phyloP scores from a whole-genome alignment of 2,329 filamentous ascomycete species.

The Alternaria infectoria region DNA sequence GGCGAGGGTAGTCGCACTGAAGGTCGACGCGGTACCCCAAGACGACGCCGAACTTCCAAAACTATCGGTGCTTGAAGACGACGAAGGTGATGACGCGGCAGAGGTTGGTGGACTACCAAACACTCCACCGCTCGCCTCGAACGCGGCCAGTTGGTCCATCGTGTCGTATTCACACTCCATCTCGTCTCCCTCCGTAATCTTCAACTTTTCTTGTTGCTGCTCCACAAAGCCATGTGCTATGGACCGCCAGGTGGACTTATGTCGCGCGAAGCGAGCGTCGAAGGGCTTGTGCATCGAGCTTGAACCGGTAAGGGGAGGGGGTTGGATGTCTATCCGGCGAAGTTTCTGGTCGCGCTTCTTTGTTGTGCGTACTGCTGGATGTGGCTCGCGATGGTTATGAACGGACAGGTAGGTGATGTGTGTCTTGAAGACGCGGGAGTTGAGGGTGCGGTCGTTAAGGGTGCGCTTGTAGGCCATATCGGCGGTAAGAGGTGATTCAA shows the following conservation, averaged over 20 bases:
- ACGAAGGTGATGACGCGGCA: accelerated
- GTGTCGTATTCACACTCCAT: neutral
- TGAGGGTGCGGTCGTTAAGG: neutral
- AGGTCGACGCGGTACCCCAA: neutral
- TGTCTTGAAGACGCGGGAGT: neutral
- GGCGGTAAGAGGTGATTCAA: neutral
- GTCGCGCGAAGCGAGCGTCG: neutral
- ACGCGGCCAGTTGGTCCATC: neutral
- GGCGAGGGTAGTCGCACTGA: neutral
- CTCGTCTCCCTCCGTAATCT: neutral
- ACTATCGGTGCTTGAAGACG: neutral
- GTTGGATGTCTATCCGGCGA: neutral
- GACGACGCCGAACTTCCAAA: neutral
- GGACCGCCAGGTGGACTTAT: neutral
- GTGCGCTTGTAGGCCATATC: neutral
- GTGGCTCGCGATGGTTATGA: neutral
- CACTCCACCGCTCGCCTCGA: neutral
- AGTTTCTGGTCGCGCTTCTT: neutral
- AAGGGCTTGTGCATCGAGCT: neutral
- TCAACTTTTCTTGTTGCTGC: neutral
- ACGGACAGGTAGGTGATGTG: neutral
- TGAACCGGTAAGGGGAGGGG: neutral
- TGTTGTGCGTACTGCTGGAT: neutral
- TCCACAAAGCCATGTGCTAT: neutral
- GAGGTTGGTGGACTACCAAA: neutral